Conservation (phyloP, 2,329 filamentous ascomycete genomes). For the Hyphodiscus sp. region DNA sequence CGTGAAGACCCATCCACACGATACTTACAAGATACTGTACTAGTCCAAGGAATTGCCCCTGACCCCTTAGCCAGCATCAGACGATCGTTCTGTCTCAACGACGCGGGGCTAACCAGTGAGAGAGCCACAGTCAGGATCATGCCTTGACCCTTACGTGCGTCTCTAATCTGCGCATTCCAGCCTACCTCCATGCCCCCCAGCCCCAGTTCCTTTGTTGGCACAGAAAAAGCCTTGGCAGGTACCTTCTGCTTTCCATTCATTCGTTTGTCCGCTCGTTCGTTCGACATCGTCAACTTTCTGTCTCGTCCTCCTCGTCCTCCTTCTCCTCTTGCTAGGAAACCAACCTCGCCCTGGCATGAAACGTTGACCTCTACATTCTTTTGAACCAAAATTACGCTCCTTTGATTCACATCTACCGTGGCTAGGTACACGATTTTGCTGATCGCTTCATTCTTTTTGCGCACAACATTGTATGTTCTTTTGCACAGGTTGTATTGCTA, state of each 20-base stretch:
- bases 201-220: not conserved
- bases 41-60: not conserved
- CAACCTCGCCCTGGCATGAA: not conserved
- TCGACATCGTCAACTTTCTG: not conserved
- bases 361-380: not conserved
- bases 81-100: not conserved
- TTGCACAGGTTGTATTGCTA: not conserved
- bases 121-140: not conserved
- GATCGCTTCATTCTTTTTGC: not conserved
- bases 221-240: not conserved
- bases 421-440: not conserved
- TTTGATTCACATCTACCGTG: not conserved
- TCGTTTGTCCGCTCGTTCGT: not conserved
- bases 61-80: not conserved
- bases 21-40: too few species aligned
- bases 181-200: too few species aligned
- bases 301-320: not conserved
- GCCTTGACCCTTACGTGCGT: not conserved
- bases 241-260: not conserved
- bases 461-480: not conserved
- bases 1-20: not conserved
- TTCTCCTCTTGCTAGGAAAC: not conserved
- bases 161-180: not conserved
- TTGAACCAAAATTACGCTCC: not conserved
- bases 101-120: not conserved